Percentiles rank a stretch among this genome's conserved stretches.
Conservation (phyloP, 2,329 filamentous ascomycete genomes). For the Stromatinia cepivora region DNA sequence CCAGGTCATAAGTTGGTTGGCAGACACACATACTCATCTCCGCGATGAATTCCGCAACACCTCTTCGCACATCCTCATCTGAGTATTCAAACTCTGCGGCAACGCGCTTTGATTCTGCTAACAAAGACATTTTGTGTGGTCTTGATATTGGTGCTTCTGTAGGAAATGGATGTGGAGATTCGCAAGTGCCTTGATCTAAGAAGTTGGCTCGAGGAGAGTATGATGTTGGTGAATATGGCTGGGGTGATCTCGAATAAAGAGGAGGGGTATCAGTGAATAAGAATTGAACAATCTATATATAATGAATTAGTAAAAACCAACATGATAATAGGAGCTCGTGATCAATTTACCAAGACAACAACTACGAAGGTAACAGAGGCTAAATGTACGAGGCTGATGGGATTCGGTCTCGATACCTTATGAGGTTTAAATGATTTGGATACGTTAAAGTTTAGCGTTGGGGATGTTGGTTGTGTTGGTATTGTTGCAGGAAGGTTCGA, state of each 20-base stretch:
- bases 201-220: conserved; percentile 49
- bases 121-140: conserved; percentile 61
- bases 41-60: conserved; percentile 79
- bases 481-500: neutral
- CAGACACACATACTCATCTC: conserved; percentile 69
- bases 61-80: conserved; percentile 73
- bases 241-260: conserved; percentile 41
- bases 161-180: conserved; percentile 55
- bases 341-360: conserved; percentile 37
- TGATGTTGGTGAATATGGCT: conserved; percentile 37
- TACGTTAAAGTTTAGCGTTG: neutral
- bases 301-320: conserved; percentile 17
- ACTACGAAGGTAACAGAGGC: conserved; percentile 39
- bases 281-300: conserved; percentile 52
- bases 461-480: neutral
- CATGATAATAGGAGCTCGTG: conserved; percentile 2
- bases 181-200: conserved; percentile 52
- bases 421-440: conserved; percentile 24
- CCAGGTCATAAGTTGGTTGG: conserved; percentile 29
- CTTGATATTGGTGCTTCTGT: conserved; percentile 54
- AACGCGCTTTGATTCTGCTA: conserved; percentile 74
- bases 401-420: conserved; percentile 34
- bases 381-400: conserved; percentile 39
- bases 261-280: conserved; percentile 44
- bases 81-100: conserved; percentile 84